Base-by-base conservation (phyloP, 345 rosid species). In the Camelina neglecta region DNA sequence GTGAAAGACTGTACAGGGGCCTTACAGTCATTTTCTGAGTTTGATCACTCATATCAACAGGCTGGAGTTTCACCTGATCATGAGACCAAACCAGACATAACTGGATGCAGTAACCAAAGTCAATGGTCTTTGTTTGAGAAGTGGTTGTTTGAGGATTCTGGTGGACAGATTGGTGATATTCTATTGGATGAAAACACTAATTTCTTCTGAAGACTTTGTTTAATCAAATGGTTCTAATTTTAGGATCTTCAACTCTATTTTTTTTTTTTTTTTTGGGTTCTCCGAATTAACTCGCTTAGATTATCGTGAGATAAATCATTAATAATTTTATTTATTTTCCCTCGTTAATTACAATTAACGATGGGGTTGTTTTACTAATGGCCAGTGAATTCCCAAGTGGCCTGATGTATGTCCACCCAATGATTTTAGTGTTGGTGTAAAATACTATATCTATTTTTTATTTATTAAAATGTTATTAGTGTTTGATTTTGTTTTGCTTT, bases 101-200 rank as follows among this genome's bases (percentile, higher is more conserved):
- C 45, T 29, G 80, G 80, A 45, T 55, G 60, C 59, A 63, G 66
- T 64, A 57, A 45, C 29, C 85, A 83, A 74, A 70, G 80, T 68
- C 85, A 83, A 21, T 75, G 83, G 71, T 85, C 90, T 21, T 64
- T 85, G 84, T 82, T 91, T 59, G 96, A 91, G 79, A 85, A 87
- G 60, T 91, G 93, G 92, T 84, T 87, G 16, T 79, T 84, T 69
- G 93, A 90, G 56, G 96, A 88, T 53, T 83, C 81, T 78, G 73
- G 78, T 68, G 90, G 83, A 36, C 77, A 31, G 33, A 76, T 84
- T 63, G 67, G 79, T 60, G 90, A 83, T 60, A 81, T 85, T 70
- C 38, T 60, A 63, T 67, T 84, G 74, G 88, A 86, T 78, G 90
- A 78, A 49, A 73, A 75, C 66, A 71, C 80, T 65, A 69, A 79